These are phyloP conservation scores for Epichloe elymi DNA, from an alignment of 2,329 filamentous ascomycete genomes.

Conservation along the genomic window DNA sequence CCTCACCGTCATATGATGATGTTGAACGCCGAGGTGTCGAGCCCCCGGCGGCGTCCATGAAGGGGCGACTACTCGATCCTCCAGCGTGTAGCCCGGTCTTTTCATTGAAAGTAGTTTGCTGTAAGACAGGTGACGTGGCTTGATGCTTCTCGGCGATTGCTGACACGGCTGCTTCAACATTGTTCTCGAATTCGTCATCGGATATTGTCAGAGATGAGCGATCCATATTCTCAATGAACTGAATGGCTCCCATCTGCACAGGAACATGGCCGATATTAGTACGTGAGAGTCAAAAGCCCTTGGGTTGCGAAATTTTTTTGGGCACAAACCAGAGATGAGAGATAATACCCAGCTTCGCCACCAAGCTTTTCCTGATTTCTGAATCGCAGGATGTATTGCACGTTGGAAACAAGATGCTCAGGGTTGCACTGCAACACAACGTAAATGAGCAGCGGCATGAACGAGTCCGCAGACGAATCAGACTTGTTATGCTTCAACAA, in stretches of 20 bases:
- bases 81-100: constrained; percentile 20
- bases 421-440: constrained; percentile 91
- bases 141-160: constrained; percentile 87
- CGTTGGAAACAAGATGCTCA: constrained; percentile 89
- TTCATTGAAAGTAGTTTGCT: constrained; percentile 30
- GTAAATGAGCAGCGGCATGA: constrained; percentile 89
- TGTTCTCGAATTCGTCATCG: constrained; percentile 88
- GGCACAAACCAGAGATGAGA: constrained; percentile 63
- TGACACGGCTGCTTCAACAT: constrained; percentile 93
- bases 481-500: constrained; percentile 83
- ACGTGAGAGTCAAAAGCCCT: no score
- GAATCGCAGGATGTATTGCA: constrained; percentile 95
- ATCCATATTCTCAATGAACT: constrained; percentile 94
- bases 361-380: constrained; percentile 94
- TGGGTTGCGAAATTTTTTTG: no score
- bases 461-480: constrained; percentile 91
- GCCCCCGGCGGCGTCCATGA: constrained; percentile 24
- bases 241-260: constrained; percentile 70
- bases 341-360: constrained; percentile 96
- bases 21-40: constrained; percentile 37
- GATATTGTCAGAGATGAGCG: constrained; percentile 85
- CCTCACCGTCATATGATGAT: constrained; percentile 40
- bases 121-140: constrained; percentile 31
- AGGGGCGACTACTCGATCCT: constrained; percentile 25
- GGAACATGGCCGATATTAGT: constrained; percentile 4